These are phyloP conservation scores for Chalaropsis ovoidea DNA, from an alignment of 2,329 filamentous ascomycete genomes.

Conservation along the genomic window DNA sequence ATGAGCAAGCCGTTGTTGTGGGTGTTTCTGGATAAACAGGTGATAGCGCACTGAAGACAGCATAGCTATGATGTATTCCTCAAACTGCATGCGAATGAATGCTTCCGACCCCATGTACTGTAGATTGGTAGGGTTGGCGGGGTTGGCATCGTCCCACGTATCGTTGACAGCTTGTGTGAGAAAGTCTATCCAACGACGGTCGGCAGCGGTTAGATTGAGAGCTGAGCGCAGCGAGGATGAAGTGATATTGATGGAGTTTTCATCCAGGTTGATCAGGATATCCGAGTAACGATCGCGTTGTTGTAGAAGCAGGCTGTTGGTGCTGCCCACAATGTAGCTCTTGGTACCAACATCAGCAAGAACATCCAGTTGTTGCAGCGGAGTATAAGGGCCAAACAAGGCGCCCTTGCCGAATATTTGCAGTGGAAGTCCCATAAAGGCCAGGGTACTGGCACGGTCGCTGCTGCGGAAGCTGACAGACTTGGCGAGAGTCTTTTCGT, in stretches of 20 bases:
- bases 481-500: conserved; percentile 62
- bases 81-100: conserved; percentile 92
- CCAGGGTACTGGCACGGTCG: conserved; percentile 77
- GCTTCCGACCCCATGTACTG: conserved; percentile 94
- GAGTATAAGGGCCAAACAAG: conserved; percentile 92
- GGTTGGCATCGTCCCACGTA: conserved; percentile 91
- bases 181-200: conserved; percentile 93
- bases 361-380: conserved; percentile 87
- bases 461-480: conserved; percentile 84
- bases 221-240: conserved; percentile 68
- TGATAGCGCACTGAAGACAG: conserved; percentile 86
- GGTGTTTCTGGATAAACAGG: conserved; percentile 49
- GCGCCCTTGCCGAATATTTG: conserved; percentile 95
- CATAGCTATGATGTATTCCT: conserved; percentile 86
- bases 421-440: conserved; percentile 88
- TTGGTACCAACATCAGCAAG: conserved; percentile 90
- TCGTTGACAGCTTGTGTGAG: conserved; percentile 88
- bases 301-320: conserved; percentile 84
- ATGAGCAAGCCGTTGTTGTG: conserved; percentile 50
- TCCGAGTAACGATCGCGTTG: conserved; percentile 95
- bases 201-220: conserved; percentile 68
- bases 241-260: conserved; percentile 72
- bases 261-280: conserved; percentile 90
- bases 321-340: conserved; percentile 94
- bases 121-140: conserved; percentile 81